phyloP scores from a whole-genome alignment of 2,329 filamentous ascomycete species.

The Rugonectria rugulosa region DNA sequence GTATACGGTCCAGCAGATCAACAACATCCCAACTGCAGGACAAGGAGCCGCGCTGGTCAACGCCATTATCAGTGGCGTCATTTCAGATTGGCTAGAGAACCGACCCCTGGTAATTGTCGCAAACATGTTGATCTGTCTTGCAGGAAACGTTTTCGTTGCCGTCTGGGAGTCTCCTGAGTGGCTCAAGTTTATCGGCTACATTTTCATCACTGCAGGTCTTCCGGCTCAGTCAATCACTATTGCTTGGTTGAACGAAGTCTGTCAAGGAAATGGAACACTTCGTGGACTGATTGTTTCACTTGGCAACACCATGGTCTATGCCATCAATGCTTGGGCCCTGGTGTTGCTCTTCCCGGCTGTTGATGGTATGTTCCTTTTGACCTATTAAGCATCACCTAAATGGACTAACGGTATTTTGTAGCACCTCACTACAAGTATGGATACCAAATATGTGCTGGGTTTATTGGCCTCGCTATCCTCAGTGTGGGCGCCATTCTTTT shows the following conservation, averaged over 20 bases:
- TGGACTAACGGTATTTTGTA: background rate
- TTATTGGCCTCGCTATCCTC: slow-evolving; percentile 18
- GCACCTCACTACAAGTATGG: slow-evolving; percentile 20
- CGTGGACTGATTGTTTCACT: slow-evolving; percentile 20
- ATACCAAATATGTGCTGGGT: slow-evolving; percentile 16
- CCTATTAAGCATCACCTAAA: background rate
- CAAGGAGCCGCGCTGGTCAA: slow-evolving; percentile 23
- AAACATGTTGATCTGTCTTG: slow-evolving; percentile 21
- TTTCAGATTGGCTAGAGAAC: slow-evolving; percentile 19
- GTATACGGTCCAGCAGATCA: slow-evolving; percentile 48
- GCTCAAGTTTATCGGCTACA: slow-evolving; percentile 24
- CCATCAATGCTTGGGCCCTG: slow-evolving; percentile 22
- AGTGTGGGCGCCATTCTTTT: slow-evolving; percentile 13
- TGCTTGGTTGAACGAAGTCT: slow-evolving; percentile 22
- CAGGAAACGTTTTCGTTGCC: slow-evolving; percentile 15
- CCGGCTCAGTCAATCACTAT: slow-evolving; percentile 20
- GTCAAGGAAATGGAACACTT: slow-evolving; percentile 18
- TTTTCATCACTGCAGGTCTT: slow-evolving; percentile 19
- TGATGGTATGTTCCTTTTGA: slow-evolving; percentile 1
- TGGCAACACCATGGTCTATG: slow-evolving; percentile 21
- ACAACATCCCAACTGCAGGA: slow-evolving; percentile 51
- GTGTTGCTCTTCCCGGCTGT: slow-evolving; percentile 19
- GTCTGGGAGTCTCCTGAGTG: slow-evolving; percentile 17
- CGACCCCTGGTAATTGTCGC: slow-evolving; percentile 21
- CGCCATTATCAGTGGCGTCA: slow-evolving; percentile 18